phyloP scores from a whole-genome alignment of 257 asterid genomes.

The Penstemon davidsonii region DNA sequence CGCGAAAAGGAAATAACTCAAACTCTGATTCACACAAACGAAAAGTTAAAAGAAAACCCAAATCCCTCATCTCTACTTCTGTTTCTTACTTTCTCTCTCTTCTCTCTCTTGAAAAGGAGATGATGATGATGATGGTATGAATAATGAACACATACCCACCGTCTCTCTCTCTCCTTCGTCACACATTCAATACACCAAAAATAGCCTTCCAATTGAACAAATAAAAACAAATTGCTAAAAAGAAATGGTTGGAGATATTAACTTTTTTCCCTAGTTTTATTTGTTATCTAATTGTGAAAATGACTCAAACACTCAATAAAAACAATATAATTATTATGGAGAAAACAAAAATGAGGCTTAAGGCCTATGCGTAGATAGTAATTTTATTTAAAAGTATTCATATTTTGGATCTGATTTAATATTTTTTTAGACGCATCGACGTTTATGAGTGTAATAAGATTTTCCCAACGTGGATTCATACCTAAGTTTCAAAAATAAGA shows the following conservation, averaged over 20 bases:
- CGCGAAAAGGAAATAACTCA: slow-evolving; percentile 37
- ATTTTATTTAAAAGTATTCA: no score
- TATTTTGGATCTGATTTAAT: no score
- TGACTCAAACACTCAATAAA: slow-evolving; percentile 21
- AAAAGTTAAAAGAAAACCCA: no score
- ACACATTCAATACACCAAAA: slow-evolving; percentile 39
- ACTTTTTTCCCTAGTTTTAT: slow-evolving; percentile 10
- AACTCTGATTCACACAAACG: slow-evolving; percentile 28
- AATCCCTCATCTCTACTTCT: no score
- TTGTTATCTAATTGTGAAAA: slow-evolving; percentile 15
- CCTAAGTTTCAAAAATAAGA: no score
- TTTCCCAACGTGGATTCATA: no score
- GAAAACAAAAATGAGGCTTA: not conserved
- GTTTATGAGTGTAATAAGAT: no score
- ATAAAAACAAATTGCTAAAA: slow-evolving; percentile 16
- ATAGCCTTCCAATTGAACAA: slow-evolving; percentile 12
- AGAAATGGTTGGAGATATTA: slow-evolving; percentile 31
- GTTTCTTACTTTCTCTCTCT: not conserved
- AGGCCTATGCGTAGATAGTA: no score
- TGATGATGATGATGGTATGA: slow-evolving; percentile 30
- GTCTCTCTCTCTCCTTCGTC: slow-evolving; percentile 26
- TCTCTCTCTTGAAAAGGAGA: slow-evolving; percentile 33
- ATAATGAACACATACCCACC: slow-evolving; percentile 30
- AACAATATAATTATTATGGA: not conserved
- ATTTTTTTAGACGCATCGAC: no score